phyloP scores from a whole-genome alignment of 2,329 filamentous ascomycete species.

The Pseudofabraea citricarpa region DNA sequence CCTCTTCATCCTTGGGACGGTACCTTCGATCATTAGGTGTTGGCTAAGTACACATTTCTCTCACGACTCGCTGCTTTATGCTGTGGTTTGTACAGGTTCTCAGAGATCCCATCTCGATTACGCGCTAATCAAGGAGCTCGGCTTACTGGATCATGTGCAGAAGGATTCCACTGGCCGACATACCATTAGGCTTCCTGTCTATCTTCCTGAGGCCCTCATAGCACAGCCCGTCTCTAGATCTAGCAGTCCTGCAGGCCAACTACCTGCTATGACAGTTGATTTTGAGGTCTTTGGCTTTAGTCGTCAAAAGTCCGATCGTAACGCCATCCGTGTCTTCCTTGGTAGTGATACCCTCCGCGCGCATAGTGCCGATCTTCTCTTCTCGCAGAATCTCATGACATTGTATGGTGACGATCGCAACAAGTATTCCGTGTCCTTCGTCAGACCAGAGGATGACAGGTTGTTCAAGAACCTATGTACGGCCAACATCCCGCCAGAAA shows the following conservation, averaged over 20 bases:
- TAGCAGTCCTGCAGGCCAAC: conserved; percentile 67
- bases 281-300: conserved; percentile 68
- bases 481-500: conserved; percentile 47
- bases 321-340: conserved; percentile 76
- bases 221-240: conserved; percentile 70
- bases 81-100: conserved; percentile 87
- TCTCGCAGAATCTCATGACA: conserved; percentile 86
- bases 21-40: conserved; percentile 91
- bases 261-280: conserved; percentile 74
- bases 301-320: conserved; percentile 41
- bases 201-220: conserved; percentile 85
- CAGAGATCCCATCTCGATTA: conserved; percentile 80
- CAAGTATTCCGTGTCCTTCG: conserved; percentile 85
- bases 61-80: conserved; percentile 83
- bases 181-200: conserved; percentile 74
- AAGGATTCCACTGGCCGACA: conserved; percentile 60
- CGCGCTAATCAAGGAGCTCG: conserved; percentile 69
- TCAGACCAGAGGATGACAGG: conserved; percentile 82
- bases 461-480: conserved; percentile 75
- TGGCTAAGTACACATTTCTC: conserved; percentile 91
- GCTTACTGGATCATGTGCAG: conserved; percentile 61
- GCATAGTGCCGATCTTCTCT: conserved; percentile 84
- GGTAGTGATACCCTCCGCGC: conserved; percentile 83
- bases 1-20: conserved; percentile 78
- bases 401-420: conserved; percentile 82